These are phyloP conservation scores for Penicillium desertorum DNA, from an alignment of 495 filamentous ascomycete genomes.

Conservation along the genomic window DNA sequence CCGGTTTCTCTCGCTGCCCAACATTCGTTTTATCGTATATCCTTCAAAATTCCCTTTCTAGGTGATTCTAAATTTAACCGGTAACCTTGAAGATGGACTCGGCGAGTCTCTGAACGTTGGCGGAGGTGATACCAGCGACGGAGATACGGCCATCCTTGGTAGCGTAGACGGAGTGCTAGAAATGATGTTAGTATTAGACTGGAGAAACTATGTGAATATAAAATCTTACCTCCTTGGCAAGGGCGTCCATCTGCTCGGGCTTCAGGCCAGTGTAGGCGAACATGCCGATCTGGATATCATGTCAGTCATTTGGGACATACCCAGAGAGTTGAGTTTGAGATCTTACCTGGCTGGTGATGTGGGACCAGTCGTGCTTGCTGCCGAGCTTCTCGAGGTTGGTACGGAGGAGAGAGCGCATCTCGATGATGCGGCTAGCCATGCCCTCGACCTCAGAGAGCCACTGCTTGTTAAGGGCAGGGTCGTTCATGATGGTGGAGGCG, in stretches of 20 bases:
- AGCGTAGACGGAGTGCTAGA: slow-evolving; percentile 87
- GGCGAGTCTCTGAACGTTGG: slow-evolving; percentile 89
- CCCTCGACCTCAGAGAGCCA: slow-evolving; percentile 97
- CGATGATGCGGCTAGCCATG: slow-evolving; percentile 99
- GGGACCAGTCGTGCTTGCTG: slow-evolving; percentile 94
- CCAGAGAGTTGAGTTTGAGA: background rate
- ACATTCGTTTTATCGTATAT: slow-evolving; percentile 17
- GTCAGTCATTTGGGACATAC: background rate
- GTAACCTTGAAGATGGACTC: slow-evolving; percentile 95
- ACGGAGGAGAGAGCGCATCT: slow-evolving; percentile 91
- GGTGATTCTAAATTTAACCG: slow-evolving; percentile 43
- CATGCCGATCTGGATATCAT: slow-evolving; percentile 76
- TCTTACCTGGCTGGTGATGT: slow-evolving; percentile 84
- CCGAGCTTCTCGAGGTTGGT: slow-evolving; percentile 91
- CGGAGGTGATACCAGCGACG: slow-evolving; percentile 91
- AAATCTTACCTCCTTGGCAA: slow-evolving; percentile 77
- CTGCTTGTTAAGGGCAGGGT: slow-evolving; percentile 80
- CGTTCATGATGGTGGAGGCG: slow-evolving; percentile 88
- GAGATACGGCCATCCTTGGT: slow-evolving; percentile 98
- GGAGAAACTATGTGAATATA: background rate
- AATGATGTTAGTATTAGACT: slow-evolving; percentile 29
- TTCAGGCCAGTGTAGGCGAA: slow-evolving; percentile 96
- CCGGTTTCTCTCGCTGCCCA: slow-evolving; percentile 18
- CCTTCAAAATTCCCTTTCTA: slow-evolving; percentile 8
- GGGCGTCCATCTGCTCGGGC: slow-evolving; percentile 85